Evolutionary conservation across 2,329 filamentous ascomycete genomes (phyloP).

Genomic region (Acephala macrosclerotiorum): DNA sequence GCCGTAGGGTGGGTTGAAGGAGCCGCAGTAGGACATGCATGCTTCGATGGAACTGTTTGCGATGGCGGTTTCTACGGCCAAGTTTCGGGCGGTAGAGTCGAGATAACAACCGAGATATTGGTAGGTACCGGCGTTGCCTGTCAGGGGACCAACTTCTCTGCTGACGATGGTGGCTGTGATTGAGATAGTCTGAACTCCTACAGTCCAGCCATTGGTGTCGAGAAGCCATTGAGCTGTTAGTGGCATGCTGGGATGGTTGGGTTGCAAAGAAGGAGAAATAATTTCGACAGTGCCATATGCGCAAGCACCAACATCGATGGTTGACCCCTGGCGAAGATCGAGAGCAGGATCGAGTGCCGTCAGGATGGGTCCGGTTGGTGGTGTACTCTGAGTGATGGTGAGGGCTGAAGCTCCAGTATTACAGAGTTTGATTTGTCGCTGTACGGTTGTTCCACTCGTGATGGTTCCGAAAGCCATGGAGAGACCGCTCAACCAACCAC

Average conservation of each 20-base stretch:
- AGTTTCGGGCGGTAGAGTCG: background rate
- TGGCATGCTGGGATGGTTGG: constrained; percentile 1
- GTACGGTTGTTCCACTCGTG: background rate
- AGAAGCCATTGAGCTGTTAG: constrained; percentile 2
- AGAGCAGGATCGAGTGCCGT: constrained; percentile 3
- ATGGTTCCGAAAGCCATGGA: constrained; percentile 6
- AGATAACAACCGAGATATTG: constrained; percentile 7
- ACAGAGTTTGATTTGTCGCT: background rate
- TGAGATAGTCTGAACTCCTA: constrained; percentile 7
- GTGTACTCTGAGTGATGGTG: constrained; percentile 7
- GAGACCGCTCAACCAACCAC: background rate
- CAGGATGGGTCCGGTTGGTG: background rate
- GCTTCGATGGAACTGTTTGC: background rate
- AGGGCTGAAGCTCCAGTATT: constrained; percentile 4
- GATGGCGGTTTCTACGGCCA: background rate
- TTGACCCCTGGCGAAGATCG: constrained; percentile 2
- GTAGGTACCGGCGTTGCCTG: background rate
- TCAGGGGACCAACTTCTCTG: constrained; percentile 9
- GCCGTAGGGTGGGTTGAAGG: background rate
- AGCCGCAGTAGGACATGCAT: constrained; percentile 3
- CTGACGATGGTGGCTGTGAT: constrained; percentile 13
- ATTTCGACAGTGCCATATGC: constrained; percentile 6
- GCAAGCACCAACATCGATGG: background rate
- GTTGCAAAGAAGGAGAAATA: constrained; percentile 1
- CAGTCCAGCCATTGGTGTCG: constrained; percentile 3